Percentiles rank a stretch among this genome's conserved stretches.
phyloP scores from a whole-genome alignment of 2,329 filamentous ascomycete species.

The Xylariaceae sp. region DNA sequence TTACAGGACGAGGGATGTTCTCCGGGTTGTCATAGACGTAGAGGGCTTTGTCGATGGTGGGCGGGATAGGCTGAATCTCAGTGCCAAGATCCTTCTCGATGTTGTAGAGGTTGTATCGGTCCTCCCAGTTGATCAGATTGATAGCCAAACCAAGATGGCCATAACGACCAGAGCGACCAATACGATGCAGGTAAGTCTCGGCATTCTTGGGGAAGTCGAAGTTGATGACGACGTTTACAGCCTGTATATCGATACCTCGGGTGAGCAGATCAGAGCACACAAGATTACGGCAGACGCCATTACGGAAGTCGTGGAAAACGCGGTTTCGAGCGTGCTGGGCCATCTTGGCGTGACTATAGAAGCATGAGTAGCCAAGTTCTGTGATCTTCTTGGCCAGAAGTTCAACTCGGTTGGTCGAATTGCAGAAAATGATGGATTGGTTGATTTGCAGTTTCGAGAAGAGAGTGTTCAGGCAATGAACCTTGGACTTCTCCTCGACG shows the following conservation, averaged over 20 bases:
- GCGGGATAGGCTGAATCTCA: conserved; percentile 95
- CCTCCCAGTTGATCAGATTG: conserved; percentile 99
- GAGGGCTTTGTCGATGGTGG: conserved; percentile 92
- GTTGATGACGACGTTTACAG: conserved; percentile 99
- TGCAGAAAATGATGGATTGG: conserved; percentile 99
- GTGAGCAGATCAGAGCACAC: conserved; percentile 97
- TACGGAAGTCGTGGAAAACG: conserved; percentile 98
- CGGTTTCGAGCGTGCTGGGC: conserved; percentile 94
- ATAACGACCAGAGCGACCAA: conserved; percentile 95
- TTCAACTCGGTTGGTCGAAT: conserved; percentile 97
- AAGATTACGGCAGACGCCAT: conserved; percentile 94
- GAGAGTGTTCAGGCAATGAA: conserved; percentile 96
- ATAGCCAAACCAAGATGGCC: conserved; percentile 96
- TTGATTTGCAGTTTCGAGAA: conserved; percentile 99
- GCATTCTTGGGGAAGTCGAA: conserved; percentile 99
- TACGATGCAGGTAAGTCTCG: conserved; percentile 96
- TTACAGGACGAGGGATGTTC: conserved; percentile 80
- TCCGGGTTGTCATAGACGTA: conserved; percentile 98
- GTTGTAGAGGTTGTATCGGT: conserved; percentile 97
- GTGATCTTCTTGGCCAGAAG: conserved; percentile 98
- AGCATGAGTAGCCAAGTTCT: conserved; percentile 97
- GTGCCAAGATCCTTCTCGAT: conserved; percentile 97
- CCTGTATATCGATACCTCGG: conserved; percentile 98
- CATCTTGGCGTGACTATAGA: conserved; percentile 99
- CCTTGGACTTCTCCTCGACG: conserved; percentile 98